These are phyloP conservation scores for Perilla frutescens DNA, from an alignment of 257 asterid genomes.

Conservation along the genomic window DNA sequence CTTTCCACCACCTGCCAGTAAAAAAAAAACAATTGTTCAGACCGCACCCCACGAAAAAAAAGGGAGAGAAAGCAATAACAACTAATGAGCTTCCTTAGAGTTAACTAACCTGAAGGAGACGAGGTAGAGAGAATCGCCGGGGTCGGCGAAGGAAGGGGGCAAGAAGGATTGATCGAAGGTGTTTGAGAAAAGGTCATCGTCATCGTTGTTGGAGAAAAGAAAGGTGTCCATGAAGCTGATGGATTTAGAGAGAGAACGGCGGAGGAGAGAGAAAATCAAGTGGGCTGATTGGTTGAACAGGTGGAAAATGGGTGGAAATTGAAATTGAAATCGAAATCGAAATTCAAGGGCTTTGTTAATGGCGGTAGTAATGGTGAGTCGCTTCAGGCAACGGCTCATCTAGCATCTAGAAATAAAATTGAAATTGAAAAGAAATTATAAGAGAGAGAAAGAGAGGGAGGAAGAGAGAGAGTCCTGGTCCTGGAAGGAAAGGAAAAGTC, in stretches of 20 bases:
- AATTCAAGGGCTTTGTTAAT: conserved; percentile 34
- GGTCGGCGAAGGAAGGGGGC: conserved; percentile 44
- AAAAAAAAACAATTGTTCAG: conserved; percentile 12
- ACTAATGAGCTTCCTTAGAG: not conserved
- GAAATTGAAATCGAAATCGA: not conserved
- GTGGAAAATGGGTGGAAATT: conserved; percentile 34
- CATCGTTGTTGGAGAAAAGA: conserved; percentile 34
- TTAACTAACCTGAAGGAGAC: conserved; percentile 53
- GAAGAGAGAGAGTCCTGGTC: not conserved
- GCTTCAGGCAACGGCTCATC: conserved; percentile 53
- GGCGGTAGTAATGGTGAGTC: conserved; percentile 40
- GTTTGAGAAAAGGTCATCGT: conserved; percentile 37
- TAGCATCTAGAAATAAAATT: conserved; percentile 17
- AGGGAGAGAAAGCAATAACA: not conserved
- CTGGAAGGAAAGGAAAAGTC: conserved; percentile 14
- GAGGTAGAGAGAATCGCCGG: conserved; percentile 51
- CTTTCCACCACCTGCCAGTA: conserved; percentile 65
- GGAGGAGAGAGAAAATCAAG: conserved; percentile 43
- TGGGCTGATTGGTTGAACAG: conserved; percentile 36
- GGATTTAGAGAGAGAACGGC: conserved; percentile 41
- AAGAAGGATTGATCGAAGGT: conserved; percentile 37
- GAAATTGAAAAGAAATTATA: not conserved
- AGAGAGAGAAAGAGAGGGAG: not conserved
- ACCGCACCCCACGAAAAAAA: not conserved
- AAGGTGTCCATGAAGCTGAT: conserved; percentile 55